Conservation (phyloP, 2,329 filamentous ascomycete species). For the Blumeria hordei region DNA sequence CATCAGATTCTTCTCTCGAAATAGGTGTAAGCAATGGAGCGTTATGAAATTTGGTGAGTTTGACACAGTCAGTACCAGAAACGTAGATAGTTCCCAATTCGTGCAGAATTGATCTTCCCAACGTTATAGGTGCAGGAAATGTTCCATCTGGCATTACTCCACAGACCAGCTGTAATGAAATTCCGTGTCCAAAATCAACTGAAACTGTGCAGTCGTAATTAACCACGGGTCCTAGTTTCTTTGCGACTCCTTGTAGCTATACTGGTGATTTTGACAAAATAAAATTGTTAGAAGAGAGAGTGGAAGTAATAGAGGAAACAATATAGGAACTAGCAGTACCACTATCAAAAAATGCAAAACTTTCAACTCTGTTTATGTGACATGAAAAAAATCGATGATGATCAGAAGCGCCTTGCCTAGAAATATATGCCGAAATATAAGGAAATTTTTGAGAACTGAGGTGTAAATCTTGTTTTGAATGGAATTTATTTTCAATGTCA, state of each 20-base stretch:
- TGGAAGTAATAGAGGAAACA: neutral
- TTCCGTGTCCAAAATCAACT: no score
- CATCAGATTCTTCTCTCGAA: neutral
- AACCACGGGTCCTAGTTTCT: neutral
- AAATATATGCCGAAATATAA: neutral
- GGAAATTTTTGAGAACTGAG: neutral
- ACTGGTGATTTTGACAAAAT: neutral
- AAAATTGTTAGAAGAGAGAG: neutral
- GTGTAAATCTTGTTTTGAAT: neutral
- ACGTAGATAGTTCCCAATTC: neutral
- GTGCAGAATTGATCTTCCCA: neutral
- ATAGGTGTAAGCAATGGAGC: neutral
- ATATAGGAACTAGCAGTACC: neutral
- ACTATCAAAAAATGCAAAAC: neutral
- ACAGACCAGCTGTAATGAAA: neutral
- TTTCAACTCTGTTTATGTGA: neutral
- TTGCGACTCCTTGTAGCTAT: neutral
- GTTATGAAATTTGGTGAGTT: neutral
- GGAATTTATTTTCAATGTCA: neutral
- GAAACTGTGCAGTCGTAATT: neutral
- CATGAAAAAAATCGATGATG: neutral
- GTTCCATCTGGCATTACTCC: neutral
- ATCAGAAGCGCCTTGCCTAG: neutral
- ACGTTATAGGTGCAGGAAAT: neutral
- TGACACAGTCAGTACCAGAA: neutral